Evolutionary conservation across 768 basidiomycete species (phyloP).

Genomic region (Chalciporus piperatus): DNA sequence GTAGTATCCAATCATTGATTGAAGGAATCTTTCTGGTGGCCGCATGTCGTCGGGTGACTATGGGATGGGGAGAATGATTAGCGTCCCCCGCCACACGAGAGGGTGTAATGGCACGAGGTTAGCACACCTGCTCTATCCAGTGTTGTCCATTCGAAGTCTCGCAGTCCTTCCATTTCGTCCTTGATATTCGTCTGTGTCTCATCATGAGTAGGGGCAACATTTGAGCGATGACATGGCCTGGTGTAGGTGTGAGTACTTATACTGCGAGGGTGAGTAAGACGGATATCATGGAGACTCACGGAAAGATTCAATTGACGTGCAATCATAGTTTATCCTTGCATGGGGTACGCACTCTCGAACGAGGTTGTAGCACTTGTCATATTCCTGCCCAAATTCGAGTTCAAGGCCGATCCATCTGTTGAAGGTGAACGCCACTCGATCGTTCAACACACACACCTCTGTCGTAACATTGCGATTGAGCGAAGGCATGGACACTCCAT

Average conservation of each 20-base stretch:
- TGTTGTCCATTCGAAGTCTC: slow-evolving; percentile 63
- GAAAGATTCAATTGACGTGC: slow-evolving; percentile 59
- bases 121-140: slow-evolving; percentile 75
- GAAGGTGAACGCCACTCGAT: slow-evolving; percentile 8
- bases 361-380: slow-evolving; percentile 61
- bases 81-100: background rate
- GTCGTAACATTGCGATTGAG: slow-evolving; percentile 69
- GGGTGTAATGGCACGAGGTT: background rate
- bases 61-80: background rate
- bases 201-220: slow-evolving; percentile 84
- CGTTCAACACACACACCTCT: slow-evolving; percentile 42
- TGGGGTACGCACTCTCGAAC: slow-evolving; percentile 61
- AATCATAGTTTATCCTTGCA: slow-evolving; percentile 51
- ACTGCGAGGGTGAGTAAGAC: background rate
- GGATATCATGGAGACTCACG: slow-evolving; percentile 46
- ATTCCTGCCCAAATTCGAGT: slow-evolving; percentile 51
- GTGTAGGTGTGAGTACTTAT: background rate
- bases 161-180: slow-evolving; percentile 70
- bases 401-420: background rate
- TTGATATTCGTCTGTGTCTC: slow-evolving; percentile 76
- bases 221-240: slow-evolving; percentile 69
- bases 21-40: slow-evolving; percentile 60
- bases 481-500: slow-evolving; percentile 73
- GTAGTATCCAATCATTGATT: slow-evolving; percentile 80
- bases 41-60: slow-evolving; percentile 59